Evolutionary conservation across 2,329 filamentous ascomycete genomes (phyloP).

Genomic region (Beauveria rudraprayagi): DNA sequence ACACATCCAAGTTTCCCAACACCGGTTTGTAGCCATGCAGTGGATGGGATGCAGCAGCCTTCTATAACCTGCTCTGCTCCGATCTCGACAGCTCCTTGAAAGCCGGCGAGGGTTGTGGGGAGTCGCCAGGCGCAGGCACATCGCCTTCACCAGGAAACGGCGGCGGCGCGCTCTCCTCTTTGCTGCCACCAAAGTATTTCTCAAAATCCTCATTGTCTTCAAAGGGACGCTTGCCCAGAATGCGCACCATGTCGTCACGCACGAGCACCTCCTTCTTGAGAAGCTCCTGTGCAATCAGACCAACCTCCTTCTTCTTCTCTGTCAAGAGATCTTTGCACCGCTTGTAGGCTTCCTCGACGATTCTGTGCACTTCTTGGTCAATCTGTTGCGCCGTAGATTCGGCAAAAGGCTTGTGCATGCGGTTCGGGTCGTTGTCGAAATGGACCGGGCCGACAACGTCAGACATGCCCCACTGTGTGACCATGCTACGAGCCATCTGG

Average conservation of each 20-base stretch:
- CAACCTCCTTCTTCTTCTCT: conserved; percentile 82
- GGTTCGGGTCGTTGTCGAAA: conserved; percentile 76
- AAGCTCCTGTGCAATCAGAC: conserved; percentile 85
- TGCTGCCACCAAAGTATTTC: conserved; percentile 76
- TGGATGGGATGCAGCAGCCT: not conserved
- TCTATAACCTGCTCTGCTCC: conserved; percentile 7
- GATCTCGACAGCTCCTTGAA: conserved; percentile 24
- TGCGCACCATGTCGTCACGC: conserved; percentile 83
- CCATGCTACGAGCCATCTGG: conserved; percentile 91
- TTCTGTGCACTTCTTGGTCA: conserved; percentile 81
- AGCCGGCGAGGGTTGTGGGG: conserved; percentile 31
- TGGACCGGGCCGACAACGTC: conserved; percentile 87
- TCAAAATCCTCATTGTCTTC: conserved; percentile 79
- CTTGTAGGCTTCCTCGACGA: conserved; percentile 87
- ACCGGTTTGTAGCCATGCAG: not conserved
- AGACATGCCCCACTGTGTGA: conserved; percentile 99
- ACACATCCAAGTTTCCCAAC: not conserved
- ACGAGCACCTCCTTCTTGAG: conserved; percentile 85
- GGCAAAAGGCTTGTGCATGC: conserved; percentile 89
- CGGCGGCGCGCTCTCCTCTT: conserved; percentile 49
- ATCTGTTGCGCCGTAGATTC: conserved; percentile 90
- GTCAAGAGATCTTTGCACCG: conserved; percentile 77
- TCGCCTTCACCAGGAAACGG: conserved; percentile 42
- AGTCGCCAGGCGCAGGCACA: conserved; percentile 23
- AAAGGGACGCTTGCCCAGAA: conserved; percentile 78